Evolutionary conservation across 345 rosid genomes (phyloP).

Genomic region (Salix arbutifolia): DNA sequence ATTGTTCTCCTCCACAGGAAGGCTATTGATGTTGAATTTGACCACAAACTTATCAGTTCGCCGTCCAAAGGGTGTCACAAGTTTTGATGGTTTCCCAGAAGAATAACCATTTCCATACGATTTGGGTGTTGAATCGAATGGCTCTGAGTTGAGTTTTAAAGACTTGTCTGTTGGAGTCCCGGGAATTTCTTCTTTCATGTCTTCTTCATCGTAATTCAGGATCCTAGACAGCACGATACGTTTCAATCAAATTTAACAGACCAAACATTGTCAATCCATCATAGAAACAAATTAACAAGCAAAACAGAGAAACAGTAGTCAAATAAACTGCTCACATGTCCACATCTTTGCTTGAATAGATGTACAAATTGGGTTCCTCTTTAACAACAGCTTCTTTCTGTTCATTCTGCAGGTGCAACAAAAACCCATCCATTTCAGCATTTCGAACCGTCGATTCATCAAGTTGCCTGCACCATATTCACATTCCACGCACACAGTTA

Average conservation of each 20-base stretch:
- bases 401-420: conserved; percentile 72
- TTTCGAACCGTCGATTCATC: conserved; percentile 50
- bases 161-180: conserved; percentile 63
- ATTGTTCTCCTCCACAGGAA: conserved; percentile 34
- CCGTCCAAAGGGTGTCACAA: conserved; percentile 72
- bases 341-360: conserved; percentile 78
- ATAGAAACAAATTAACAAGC: not conserved
- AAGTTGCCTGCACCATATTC: conserved; percentile 43
- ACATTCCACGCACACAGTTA: not conserved
- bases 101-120: conserved; percentile 54
- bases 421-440: conserved; percentile 82
- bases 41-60: conserved; percentile 62
- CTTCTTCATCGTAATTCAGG: conserved; percentile 56
- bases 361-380: conserved; percentile 61
- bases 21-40: conserved; percentile 53
- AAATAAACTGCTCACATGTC: conserved; percentile 60
- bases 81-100: conserved; percentile 49
- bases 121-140: conserved; percentile 38
- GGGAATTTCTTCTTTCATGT: conserved; percentile 39
- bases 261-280: not conserved
- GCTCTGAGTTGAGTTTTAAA: conserved; percentile 34
- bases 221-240: conserved; percentile 37
- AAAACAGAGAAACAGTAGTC: not conserved
- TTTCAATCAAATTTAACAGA: not conserved
- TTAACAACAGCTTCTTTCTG: conserved; percentile 58